These are phyloP conservation scores for Ceraceosorus bombacis DNA, from an alignment of 1,284 basidiomycete genomes.

Conservation along the genomic window DNA sequence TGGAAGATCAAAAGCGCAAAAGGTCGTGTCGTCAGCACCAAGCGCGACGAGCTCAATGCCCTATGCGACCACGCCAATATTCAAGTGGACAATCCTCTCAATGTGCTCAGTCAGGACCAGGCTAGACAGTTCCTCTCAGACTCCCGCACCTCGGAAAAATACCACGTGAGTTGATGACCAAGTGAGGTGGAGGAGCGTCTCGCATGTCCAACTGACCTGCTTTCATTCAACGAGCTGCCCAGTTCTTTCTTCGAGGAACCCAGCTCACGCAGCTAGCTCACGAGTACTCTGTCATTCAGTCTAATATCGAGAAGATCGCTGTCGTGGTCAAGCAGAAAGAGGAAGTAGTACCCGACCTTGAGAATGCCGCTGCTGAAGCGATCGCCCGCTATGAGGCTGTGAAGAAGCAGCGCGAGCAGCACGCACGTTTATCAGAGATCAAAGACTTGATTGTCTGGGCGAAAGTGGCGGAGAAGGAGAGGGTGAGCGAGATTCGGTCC, in stretches of 20 bases:
- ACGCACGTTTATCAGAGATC: constrained; percentile 61
- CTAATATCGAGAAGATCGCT: constrained; percentile 33
- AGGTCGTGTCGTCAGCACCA: constrained; percentile 64
- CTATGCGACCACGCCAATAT: constrained; percentile 95
- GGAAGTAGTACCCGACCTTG: constrained; percentile 67
- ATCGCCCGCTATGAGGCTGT: constrained; percentile 63
- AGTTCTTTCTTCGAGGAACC: constrained; percentile 93
- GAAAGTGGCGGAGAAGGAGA: constrained; percentile 66
- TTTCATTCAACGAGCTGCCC: background rate
- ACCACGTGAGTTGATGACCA: constrained; percentile 46
- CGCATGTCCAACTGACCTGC: background rate
- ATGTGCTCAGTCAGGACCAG: constrained; percentile 58
- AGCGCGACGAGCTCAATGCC: constrained; percentile 72
- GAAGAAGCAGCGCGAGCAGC: constrained; percentile 63
- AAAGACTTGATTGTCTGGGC: constrained; percentile 83
- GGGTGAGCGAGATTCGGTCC: constrained; percentile 32
- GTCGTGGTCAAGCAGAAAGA: constrained; percentile 48
- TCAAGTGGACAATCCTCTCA: constrained; percentile 93
- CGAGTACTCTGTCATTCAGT: constrained; percentile 70
- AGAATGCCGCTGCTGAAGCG: constrained; percentile 59
- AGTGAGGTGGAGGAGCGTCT: background rate
- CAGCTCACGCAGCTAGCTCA: constrained; percentile 78
- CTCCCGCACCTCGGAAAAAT: constrained; percentile 77
- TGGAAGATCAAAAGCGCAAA: constrained; percentile 75
- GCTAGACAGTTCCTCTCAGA: constrained; percentile 78